These are phyloP conservation scores for Phialophora expanda DNA, from an alignment of 2,329 filamentous ascomycete genomes.

Conservation along the genomic window DNA sequence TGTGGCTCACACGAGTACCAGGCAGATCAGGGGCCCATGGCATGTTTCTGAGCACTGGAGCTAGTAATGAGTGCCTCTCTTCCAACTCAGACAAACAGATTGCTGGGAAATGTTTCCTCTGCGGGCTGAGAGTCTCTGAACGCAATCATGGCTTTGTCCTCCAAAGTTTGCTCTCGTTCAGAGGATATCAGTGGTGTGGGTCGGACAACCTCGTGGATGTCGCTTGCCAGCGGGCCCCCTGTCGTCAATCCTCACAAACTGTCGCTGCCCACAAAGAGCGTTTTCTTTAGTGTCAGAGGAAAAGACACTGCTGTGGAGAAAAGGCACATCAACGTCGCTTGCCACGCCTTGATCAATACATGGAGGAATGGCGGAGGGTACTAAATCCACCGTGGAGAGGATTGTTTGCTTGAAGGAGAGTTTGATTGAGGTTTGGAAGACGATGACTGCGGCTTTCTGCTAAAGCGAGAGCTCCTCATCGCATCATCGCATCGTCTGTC, in stretches of 20 bases:
- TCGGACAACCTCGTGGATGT: not conserved
- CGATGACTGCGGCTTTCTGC: not conserved
- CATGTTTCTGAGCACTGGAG: not conserved
- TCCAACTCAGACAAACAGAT: not conserved
- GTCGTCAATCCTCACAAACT: not conserved
- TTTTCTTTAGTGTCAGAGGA: not conserved
- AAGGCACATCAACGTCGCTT: not conserved
- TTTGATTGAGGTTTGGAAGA: not conserved
- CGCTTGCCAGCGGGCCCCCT: not conserved
- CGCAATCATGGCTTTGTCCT: not conserved
- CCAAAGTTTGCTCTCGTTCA: not conserved
- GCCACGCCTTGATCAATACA: not conserved
- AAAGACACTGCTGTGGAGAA: not conserved
- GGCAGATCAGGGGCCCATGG: not conserved
- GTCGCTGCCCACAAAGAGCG: not conserved
- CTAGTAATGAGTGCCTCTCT: not conserved
- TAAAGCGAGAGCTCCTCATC: not conserved
- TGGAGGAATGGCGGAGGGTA: not conserved
- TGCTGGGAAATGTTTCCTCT: not conserved
- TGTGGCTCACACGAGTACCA: not conserved
- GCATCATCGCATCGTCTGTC: constrained; percentile 2
- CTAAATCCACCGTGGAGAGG: not conserved
- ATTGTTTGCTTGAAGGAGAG: not conserved
- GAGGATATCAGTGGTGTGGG: not conserved
- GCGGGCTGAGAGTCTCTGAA: not conserved